Evolutionary conservation across 176 grass and related monocot species (phyloP).

Genomic region (Oryza coarctata): DNA sequence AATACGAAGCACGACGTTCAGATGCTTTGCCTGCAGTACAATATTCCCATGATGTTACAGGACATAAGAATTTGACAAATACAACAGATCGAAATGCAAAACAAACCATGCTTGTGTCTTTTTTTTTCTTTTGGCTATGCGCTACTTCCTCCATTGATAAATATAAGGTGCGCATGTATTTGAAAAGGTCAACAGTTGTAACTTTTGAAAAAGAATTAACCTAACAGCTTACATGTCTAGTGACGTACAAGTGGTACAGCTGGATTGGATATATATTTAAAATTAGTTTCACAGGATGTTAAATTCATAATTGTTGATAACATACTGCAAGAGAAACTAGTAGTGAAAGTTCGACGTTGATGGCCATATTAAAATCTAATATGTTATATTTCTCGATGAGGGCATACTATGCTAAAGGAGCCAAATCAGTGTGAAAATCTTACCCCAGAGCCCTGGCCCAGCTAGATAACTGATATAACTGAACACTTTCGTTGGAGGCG

Average conservation of each 20-base stretch:
- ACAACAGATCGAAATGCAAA: not conserved
- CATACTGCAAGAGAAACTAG: too few relatives aligned
- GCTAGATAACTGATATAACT: conserved; percentile 84
- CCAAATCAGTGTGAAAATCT: conserved; percentile 13
- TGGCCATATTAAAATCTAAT: too few relatives aligned
- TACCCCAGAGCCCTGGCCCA: conserved; percentile 69
- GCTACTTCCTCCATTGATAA: too few relatives aligned
- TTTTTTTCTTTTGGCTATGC: not conserved
- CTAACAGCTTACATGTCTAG: too few relatives aligned
- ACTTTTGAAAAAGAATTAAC: not conserved
- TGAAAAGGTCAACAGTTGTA: too few relatives aligned
- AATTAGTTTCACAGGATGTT: too few relatives aligned
- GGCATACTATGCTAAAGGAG: not conserved
- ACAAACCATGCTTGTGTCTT: not conserved
- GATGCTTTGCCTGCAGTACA: not conserved
- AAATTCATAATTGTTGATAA: not conserved
- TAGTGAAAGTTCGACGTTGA: too few relatives aligned
- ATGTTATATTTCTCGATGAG: too few relatives aligned
- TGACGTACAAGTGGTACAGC: too few relatives aligned
- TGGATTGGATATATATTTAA: too few relatives aligned
- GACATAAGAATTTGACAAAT: not conserved
- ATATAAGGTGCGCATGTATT: too few relatives aligned
- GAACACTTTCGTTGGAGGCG: conserved; percentile 76
- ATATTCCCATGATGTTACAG: not conserved
- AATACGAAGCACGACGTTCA: conserved; percentile 4